Evolutionary conservation across 75 land plant genomes (phyloP).

Genomic region (Pinus tabuliformis): DNA sequence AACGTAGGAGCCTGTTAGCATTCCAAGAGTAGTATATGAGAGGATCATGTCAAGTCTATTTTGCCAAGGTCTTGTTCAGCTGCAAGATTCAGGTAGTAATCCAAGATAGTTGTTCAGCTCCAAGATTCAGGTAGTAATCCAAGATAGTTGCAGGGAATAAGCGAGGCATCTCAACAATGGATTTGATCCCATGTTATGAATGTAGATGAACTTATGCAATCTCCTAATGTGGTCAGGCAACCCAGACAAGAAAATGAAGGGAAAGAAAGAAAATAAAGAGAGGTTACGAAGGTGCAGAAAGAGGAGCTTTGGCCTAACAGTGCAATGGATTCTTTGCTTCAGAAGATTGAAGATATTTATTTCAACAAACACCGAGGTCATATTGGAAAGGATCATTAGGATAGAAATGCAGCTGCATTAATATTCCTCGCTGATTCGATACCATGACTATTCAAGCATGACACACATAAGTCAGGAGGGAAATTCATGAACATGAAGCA

Average conservation of each 20-base stretch:
- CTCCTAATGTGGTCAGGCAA: not conserved
- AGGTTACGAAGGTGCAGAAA: constrained; percentile 10
- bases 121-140: no score
- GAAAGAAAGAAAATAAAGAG: constrained; percentile 1
- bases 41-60: not conserved
- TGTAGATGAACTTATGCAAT: constrained; percentile 8
- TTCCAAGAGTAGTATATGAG: constrained; percentile 2
- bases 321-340: constrained; percentile 9
- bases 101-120: no score
- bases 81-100: not conserved
- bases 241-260: not conserved
- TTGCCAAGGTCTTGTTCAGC: constrained; percentile 3
- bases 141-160: constrained; percentile 2
- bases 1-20: not conserved
- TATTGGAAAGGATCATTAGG: constrained; percentile 9
- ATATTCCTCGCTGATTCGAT: no score
- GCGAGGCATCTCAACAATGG: constrained; percentile 9
- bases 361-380: constrained; percentile 7
- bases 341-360: constrained; percentile 8
- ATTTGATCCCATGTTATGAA: constrained; percentile 3
- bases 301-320: constrained; percentile 11
- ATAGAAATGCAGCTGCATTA: constrained; percentile 9
- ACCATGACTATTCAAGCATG: no score
- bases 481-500: no score
- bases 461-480: no score